Percentiles rank a stretch among this genome's conserved stretches.
These are phyloP conservation scores for Hydnomerulius pinastri DNA, from an alignment of 768 basidiomycete genomes.

Conservation along the genomic window DNA sequence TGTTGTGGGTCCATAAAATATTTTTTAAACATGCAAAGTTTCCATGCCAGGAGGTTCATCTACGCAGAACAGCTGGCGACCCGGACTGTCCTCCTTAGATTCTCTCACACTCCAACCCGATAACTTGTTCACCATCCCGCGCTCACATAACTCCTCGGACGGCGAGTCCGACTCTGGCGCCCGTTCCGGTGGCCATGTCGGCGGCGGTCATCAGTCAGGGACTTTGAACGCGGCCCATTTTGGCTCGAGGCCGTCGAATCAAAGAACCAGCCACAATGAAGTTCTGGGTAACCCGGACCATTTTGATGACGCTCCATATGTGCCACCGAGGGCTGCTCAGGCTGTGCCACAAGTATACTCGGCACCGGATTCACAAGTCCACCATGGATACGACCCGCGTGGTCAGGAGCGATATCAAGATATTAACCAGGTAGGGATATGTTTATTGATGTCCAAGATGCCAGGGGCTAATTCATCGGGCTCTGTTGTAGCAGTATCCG, in stretches of 20 bases:
- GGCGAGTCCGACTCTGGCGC: conserved; percentile 21
- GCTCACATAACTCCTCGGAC: conserved; percentile 16
- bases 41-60: conserved; percentile 26
- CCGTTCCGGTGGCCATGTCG: conserved; percentile 11
- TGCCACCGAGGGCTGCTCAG: conserved; percentile 27
- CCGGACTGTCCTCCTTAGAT: conserved; percentile 10
- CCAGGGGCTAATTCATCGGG: not conserved
- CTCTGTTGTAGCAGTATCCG: conserved; percentile 15
- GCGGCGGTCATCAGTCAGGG: conserved; percentile 15
- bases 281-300: conserved; percentile 16
- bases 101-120: conserved; percentile 15
- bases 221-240: conserved; percentile 11
- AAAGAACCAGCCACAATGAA: conserved; percentile 9
- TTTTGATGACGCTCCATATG: conserved; percentile 32
- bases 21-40: conserved; percentile 27
- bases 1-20: conserved; percentile 33
- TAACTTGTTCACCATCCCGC: conserved; percentile 10
- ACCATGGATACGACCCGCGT: conserved; percentile 8
- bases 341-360: conserved; percentile 17
- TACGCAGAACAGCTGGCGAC: conserved; percentile 12
- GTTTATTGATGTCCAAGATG: conserved; percentile 3
- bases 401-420: conserved; percentile 6
- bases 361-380: conserved; percentile 13
- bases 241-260: conserved; percentile 12
- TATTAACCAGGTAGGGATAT: conserved; percentile 17